Evolutionary conservation across 208 protist species (phyloP), one percentile per base, ranked within the genome.

Genomic region (Trypanosoma melophagium): DNA sequence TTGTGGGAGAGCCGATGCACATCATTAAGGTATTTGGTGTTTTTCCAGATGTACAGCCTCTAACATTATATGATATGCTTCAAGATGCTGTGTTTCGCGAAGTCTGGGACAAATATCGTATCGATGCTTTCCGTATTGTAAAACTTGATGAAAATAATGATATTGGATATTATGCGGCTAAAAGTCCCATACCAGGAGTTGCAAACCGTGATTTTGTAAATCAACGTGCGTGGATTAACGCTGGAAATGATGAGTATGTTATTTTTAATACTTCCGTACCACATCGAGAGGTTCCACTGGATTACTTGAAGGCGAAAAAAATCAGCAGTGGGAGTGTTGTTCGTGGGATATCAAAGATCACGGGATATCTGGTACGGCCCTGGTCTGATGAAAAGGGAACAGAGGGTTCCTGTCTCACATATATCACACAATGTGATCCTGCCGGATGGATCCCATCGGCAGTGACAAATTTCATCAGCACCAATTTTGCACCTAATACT

Each of bases 231-330:
- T 97, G 93, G 90, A 74, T 90, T 42, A 80, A 82, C 21, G 77
- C 84, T 35, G 88, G 84, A 0, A 55, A 53, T 71, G 72, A 69
- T 28, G 87, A 94, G 72, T 97, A 87, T 62, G 75, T 95, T 31
- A 97, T 97, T 59, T 94, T 95, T 67, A 97, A 97, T 69, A 94
- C 86, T 10, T 84, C 83, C 42, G 90, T 94, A n/a, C 86, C 85
- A 25, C 86, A 93, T 71, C 1, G 31, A n/a, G 59, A 38, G 19
- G 77, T 87, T 51, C 84, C 87, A 0, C 25, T 74, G 58, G 71
- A 74, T 12, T 91, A 84, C 59, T 70, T 90, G 54, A 72, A 73
- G 54, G 47, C 42, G 56, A 84, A 77, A 55, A 79, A 71, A 67
- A 79, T 74, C 73, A 90, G 58, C 25, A 86, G 22, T 35, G 82